Percentiles rank a stretch among this genome's conserved stretches.
These are phyloP conservation scores for Fagus crenata DNA, from an alignment of 306 rosid genomes.

Conservation along the genomic window DNA sequence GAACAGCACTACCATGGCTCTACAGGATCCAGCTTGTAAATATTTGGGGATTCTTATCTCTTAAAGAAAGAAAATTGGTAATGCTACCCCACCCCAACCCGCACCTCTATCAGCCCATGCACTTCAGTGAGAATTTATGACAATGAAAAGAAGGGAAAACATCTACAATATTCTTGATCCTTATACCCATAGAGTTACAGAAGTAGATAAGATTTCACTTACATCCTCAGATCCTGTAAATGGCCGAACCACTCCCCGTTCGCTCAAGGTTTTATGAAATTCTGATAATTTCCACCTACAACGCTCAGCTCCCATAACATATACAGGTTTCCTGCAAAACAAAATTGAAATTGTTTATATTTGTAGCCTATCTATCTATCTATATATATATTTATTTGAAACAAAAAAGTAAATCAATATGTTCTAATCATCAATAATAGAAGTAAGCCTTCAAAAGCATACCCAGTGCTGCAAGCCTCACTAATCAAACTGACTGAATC, in stretches of 20 bases:
- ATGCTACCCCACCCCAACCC: not conserved
- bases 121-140: not conserved
- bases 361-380: not conserved
- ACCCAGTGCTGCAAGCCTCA: slow-evolving; percentile 99
- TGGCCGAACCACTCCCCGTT: slow-evolving; percentile 73
- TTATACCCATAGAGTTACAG: not conserved
- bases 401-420: slow-evolving; percentile 3
- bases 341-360: slow-evolving; percentile 7
- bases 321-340: slow-evolving; percentile 79
- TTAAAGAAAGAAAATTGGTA: not conserved
- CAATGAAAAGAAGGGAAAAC: not conserved
- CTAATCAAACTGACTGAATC: slow-evolving; percentile 92
- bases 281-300: slow-evolving; percentile 89
- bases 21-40: not conserved
- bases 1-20: not conserved
- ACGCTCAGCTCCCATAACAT: slow-evolving; percentile 68
- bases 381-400: not conserved
- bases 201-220: slow-evolving; percentile 35
- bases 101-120: not conserved
- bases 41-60: not conserved
- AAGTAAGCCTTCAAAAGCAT: slow-evolving; percentile 31
- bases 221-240: slow-evolving; percentile 95
- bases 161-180: slow-evolving; percentile 18
- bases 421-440: slow-evolving; percentile 7
- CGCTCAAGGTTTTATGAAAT: slow-evolving; percentile 70